A percentile compares a stretch with the other conserved stretches of the same genome.
Evolutionary conservation across 352 stramenopile species (phyloP).

Genomic region (Globisporangium canariense): DNA sequence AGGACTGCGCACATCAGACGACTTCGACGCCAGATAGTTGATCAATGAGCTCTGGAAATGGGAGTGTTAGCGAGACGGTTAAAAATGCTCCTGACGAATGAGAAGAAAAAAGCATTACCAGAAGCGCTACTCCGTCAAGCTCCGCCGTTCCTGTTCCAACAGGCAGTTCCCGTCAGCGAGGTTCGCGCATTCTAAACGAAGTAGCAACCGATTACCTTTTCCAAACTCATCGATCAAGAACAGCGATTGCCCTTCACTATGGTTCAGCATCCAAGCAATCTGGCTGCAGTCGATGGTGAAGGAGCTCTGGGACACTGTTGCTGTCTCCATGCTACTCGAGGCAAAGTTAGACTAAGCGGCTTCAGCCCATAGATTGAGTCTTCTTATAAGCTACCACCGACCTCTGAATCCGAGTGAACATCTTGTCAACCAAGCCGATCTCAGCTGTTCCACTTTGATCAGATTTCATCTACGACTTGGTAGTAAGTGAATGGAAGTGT

Average conservation of each 20-base stretch:
- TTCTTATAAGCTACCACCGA: slow-evolving; percentile 15
- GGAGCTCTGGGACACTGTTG: slow-evolving; percentile 70
- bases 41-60: slow-evolving; percentile 47
- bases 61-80: slow-evolving; percentile 1
- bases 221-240: slow-evolving; percentile 87
- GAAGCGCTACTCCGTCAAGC: slow-evolving; percentile 65
- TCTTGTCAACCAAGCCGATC: slow-evolving; percentile 71
- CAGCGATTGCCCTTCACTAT: slow-evolving; percentile 52
- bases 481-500: not conserved
- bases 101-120: slow-evolving; percentile 34
- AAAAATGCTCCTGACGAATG: not conserved
- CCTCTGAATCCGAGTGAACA: slow-evolving; percentile 83
- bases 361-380: not conserved
- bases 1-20: slow-evolving; percentile 27
- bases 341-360: not conserved
- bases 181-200: not conserved
- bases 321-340: slow-evolving; percentile 64
- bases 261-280: slow-evolving; percentile 84
- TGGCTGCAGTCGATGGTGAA: slow-evolving; percentile 89
- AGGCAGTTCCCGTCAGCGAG: not conserved
- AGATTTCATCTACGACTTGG: not conserved
- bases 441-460: slow-evolving; percentile 33
- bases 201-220: slow-evolving; percentile 47
- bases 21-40: slow-evolving; percentile 47
- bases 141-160: slow-evolving; percentile 55